Evolutionary conservation across 768 basidiomycete species (phyloP), one percentile per base, ranked within the genome.

Genomic region (Calocybe gangraenosa): DNA sequence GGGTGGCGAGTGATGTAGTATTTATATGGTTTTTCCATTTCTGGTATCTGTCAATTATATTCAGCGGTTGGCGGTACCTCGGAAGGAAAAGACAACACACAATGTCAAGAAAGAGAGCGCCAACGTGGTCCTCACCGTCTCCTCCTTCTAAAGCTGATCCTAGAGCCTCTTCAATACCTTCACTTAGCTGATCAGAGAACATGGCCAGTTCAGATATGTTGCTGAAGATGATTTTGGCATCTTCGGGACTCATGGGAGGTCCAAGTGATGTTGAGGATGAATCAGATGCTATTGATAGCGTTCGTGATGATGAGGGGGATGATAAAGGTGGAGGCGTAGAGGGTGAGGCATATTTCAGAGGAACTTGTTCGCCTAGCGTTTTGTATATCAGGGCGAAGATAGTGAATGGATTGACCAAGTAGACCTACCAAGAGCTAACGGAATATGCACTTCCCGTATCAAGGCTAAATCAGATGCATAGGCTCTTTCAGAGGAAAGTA

Each of bases 381-480:
- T n/a, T n/a, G n/a, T n/a, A n/a, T n/a, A n/a, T n/a, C n/a, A 59
- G 52, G 60, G 17, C 5, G 23, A n/a, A 30, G 17, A 46, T 25
- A 44, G 25, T 31, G 13, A 35, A 21, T 21, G 8, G 34, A 43
- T 44, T 41, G 5, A 20, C n/a, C n/a, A n/a, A n/a, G 28, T 35
- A 21, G 32, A 71, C 75, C 50, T 65, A 79, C 89, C 88, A 56
- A 84, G 68, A 37, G 88, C 89, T 42, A 89, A 64, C 5, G 87
- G 87, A 32, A 91, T 81, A 54, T 92, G 83, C 19, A 91, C 74
- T 49, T 87, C 82, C 42, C 82, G 74, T 50, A 92, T 80, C 43
- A 91, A 69, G 13, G 82, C 83, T 20, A 92, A 70, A 69, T 92
- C 90, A n/a, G 81, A 81, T 10, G 89, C 83, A 62, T 91, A 91